Evolutionary conservation across 305 asterid genomes (phyloP), one percentile per base, ranked within the genome.

Genomic region (Striga hermonthica): DNA sequence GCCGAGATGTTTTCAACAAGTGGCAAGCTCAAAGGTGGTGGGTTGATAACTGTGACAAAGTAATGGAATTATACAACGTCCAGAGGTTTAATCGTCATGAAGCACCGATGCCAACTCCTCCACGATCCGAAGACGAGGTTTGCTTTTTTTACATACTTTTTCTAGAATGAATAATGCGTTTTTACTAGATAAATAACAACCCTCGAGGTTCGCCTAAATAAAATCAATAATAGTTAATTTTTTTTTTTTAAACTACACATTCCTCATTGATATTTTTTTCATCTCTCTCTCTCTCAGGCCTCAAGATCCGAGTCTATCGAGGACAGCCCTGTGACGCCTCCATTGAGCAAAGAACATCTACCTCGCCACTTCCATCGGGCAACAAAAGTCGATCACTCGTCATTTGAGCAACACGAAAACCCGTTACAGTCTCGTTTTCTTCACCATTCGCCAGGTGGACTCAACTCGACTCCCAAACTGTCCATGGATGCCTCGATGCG

Each of bases 1-100:
- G 98, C 72, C 98, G 95, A 64, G 98, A 91, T 64, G 76, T 89
- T 72, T 91, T 89, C 73, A 85, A 82, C 78, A 91, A 89, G 79
- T 81, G 91, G 88, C 90, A 85, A 79, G 98, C 96, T 67, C 98
- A 89, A 74, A 69, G 72, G 52, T 87, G 96, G 98, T 91, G 98
- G 98, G 82, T 79, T 2, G 96, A 89, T 74, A 91, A 91, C 80
- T 76, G 76, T 60, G 96, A 91, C 68, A 91, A 79, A 71, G 94
- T 91, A 14, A 80, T 86, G 87, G 98, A 91, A 73, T 69, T 91
- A 59, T 86, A 91, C 84, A 91, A 91, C 59, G 95, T 91, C 72
- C 86, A 81, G 80, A 78, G 80, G 63, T 81, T 84, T 71, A 82
- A 80, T 68, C 82, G 64, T 56, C 86, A 75, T 48, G 82, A 84